phyloP scores from a whole-genome alignment of 306 rosid species.

The Begonia masoniana region DNA sequence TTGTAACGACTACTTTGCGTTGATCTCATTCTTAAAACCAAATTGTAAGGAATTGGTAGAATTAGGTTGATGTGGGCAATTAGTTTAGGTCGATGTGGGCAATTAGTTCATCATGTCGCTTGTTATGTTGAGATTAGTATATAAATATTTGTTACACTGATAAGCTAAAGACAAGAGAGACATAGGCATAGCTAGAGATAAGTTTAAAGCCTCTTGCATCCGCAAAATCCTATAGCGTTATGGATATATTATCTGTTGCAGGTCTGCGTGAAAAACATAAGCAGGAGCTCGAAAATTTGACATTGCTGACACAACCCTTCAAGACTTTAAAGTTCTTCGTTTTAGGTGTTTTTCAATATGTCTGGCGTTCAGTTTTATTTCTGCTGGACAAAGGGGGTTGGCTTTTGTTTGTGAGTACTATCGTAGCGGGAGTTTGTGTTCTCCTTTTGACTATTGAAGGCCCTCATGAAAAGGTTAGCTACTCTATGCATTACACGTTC shows the following conservation, averaged over 20 bases:
- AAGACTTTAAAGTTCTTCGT: constrained; percentile 69
- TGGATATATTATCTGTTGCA: constrained; percentile 17
- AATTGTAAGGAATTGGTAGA: too few species aligned
- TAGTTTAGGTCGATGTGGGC: neutral
- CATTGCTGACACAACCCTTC: constrained; percentile 64
- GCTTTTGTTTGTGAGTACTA: constrained; percentile 61
- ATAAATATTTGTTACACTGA: neutral
- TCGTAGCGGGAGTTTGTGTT: constrained; percentile 37
- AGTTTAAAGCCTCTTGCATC: neutral
- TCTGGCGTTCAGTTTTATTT: constrained; percentile 36
- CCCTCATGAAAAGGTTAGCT: constrained; percentile 57
- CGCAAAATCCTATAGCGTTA: neutral
- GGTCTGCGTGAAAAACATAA: constrained; percentile 41
- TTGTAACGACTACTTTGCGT: too few species aligned
- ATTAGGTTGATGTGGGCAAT: neutral
- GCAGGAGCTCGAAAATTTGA: constrained; percentile 65
- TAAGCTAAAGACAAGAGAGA: neutral
- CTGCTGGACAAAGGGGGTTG: constrained; percentile 75
- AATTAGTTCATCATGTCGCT: neutral
- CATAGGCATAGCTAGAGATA: neutral
- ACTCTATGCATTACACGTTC: too few species aligned
- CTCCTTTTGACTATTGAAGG: constrained; percentile 56
- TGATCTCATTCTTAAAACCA: too few species aligned
- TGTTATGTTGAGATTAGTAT: constrained; percentile 5
- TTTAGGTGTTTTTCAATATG: constrained; percentile 53